phyloP scores from a whole-genome alignment of 2,329 filamentous ascomycete genomes.

The Aspergillus spinulosporus region DNA sequence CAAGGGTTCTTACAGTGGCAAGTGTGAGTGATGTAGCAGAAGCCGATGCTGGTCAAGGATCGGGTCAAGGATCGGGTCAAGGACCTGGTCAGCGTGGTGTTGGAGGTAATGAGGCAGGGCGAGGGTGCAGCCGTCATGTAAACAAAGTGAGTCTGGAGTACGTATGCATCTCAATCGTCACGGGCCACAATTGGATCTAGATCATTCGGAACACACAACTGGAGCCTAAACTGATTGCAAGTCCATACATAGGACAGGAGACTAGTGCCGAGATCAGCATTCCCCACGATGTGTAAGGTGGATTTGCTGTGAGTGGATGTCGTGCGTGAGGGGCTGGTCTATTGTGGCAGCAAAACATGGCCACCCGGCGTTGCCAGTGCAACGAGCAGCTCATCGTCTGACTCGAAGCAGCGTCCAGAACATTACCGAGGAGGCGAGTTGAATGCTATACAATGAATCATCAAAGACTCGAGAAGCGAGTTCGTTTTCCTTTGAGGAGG shows the following conservation, averaged over 20 bases:
- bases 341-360: constrained; percentile 20
- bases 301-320: constrained; percentile 10
- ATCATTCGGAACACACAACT: constrained; percentile 10
- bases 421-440: neutral
- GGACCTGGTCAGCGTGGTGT: neutral
- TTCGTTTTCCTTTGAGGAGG: too few species aligned
- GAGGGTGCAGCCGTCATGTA: constrained; percentile 5
- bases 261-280: constrained; percentile 6
- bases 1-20: neutral
- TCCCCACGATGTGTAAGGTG: constrained; percentile 12
- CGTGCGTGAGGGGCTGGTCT: constrained; percentile 17
- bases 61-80: neutral
- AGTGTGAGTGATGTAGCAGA: neutral
- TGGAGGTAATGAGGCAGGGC: constrained; percentile 1
- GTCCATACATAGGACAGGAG: constrained; percentile 1
- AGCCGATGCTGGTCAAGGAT: too few species aligned
- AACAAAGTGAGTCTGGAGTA: constrained; percentile 13
- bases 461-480: too few species aligned
- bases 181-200: constrained; percentile 15
- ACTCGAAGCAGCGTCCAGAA: neutral
- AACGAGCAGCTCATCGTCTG: constrained; percentile 15
- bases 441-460: too few species aligned
- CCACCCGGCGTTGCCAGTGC: constrained; percentile 22
- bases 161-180: constrained; percentile 13
- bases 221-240: constrained; percentile 15